These are phyloP conservation scores for Fusarium sp. DNA, from an alignment of 2,329 filamentous ascomycete genomes.

Conservation along the genomic window DNA sequence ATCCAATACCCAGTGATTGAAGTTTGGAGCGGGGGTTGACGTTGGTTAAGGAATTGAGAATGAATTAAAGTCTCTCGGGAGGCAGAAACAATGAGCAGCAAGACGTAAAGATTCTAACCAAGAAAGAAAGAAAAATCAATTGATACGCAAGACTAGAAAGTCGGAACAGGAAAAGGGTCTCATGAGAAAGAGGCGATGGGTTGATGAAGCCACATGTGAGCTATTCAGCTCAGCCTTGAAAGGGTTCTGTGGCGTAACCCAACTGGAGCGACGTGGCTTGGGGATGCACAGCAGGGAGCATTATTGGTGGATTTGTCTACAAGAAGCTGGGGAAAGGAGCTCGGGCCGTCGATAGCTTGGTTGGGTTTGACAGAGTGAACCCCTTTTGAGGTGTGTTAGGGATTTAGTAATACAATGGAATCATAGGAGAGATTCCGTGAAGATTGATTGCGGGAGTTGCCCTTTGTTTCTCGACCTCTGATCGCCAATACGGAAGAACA, in stretches of 20 bases:
- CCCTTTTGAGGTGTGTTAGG: conserved; percentile 13
- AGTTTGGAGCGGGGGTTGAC: conserved; percentile 19
- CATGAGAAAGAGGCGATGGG: conserved; percentile 19
- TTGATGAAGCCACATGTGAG: conserved; percentile 36
- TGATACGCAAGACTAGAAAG: neutral
- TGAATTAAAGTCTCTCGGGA: neutral
- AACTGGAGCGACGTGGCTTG: conserved; percentile 18
- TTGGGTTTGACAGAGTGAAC: conserved; percentile 5
- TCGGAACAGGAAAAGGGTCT: conserved; percentile 18
- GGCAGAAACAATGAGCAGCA: neutral
- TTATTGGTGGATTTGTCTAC: conserved; percentile 30
- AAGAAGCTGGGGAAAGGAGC: conserved; percentile 26
- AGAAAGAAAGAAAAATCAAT: neutral
- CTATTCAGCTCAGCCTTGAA: conserved; percentile 36
- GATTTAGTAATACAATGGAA: neutral
- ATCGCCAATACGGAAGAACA: neutral
- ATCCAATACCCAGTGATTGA: conserved; percentile 8
- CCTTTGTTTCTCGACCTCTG: neutral
- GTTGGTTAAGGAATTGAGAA: neutral
- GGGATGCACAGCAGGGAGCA: neutral
- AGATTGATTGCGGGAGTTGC: neutral
- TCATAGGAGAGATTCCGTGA: neutral
- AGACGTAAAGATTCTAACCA: neutral
- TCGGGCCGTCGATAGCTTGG: conserved; percentile 34
- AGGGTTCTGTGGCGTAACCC: conserved; percentile 23